phyloP scores from a whole-genome alignment of 2,329 filamentous ascomycete genomes.

The Cercospora sojina region DNA sequence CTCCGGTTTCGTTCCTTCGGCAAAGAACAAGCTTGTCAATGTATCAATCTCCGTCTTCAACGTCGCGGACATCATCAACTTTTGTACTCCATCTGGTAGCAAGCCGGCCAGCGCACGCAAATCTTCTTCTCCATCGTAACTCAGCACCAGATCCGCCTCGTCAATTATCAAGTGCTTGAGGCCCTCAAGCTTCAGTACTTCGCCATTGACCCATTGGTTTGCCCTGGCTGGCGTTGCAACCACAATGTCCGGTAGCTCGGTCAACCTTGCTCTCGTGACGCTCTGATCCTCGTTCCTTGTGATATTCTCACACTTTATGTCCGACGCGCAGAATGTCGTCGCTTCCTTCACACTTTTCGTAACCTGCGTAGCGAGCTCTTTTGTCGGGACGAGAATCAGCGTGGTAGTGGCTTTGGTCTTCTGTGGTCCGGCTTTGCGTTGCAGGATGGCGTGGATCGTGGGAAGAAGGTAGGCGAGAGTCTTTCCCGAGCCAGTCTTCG shows the following conservation, averaged over 20 bases:
- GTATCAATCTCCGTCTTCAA: slow-evolving; percentile 83
- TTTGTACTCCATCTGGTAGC: slow-evolving; percentile 82
- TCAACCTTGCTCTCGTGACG: slow-evolving; percentile 81
- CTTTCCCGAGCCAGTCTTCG: slow-evolving; percentile 94
- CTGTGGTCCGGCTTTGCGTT: slow-evolving; percentile 64
- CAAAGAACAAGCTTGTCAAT: slow-evolving; percentile 79
- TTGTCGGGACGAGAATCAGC: slow-evolving; percentile 90
- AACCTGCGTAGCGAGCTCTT: slow-evolving; percentile 91
- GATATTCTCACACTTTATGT: slow-evolving; percentile 78
- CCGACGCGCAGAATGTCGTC: slow-evolving; percentile 78
- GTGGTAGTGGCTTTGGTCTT: slow-evolving; percentile 58
- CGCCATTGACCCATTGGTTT: slow-evolving; percentile 71
- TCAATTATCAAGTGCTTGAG: slow-evolving; percentile 83
- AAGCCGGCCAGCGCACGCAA: slow-evolving; percentile 74
- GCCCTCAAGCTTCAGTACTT: slow-evolving; percentile 67
- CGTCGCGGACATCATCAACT: slow-evolving; percentile 90
- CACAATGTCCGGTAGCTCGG: slow-evolving; percentile 83
- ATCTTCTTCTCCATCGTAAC: slow-evolving; percentile 92
- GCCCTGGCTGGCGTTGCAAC: slow-evolving; percentile 88
- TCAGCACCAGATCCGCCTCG: slow-evolving; percentile 89
- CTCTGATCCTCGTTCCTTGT: slow-evolving; percentile 87
- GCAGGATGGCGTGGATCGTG: slow-evolving; percentile 79
- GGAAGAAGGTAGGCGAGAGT: slow-evolving; percentile 94
- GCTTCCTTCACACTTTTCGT: slow-evolving; percentile 74
- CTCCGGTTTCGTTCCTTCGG: slow-evolving; percentile 58